These are phyloP conservation scores for Solanum arcanum DNA, from an alignment of 257 asterid species.

Conservation along the genomic window DNA sequence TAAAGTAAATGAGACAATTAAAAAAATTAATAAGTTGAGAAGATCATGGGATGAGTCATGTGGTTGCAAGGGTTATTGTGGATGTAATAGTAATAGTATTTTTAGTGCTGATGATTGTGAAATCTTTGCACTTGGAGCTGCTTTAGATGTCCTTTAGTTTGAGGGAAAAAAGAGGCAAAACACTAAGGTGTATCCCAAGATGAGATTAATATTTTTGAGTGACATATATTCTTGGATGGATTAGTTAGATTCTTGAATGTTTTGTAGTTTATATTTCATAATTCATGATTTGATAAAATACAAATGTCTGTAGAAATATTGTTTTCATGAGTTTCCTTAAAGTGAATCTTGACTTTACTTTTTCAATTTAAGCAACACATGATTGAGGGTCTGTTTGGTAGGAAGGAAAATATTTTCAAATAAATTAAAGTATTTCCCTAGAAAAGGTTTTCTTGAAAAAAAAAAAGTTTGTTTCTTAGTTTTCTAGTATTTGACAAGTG, in stretches of 20 bases:
- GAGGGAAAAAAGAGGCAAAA: not conserved
- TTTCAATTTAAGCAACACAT: not conserved
- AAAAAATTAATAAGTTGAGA: not conserved
- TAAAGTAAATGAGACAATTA: not conserved
- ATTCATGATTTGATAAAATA: not conserved
- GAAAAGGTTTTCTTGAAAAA: not conserved
- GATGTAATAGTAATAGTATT: not conserved
- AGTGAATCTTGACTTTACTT: not conserved
- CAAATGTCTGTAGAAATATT: not conserved
- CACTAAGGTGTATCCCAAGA: not conserved
- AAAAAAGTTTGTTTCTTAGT: not conserved
- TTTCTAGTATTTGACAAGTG: not conserved
- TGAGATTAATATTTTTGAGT: not conserved
- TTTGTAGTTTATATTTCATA: not conserved
- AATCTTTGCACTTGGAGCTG: constrained; percentile 23
- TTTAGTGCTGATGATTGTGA: constrained; percentile 6
- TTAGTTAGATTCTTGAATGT: not conserved
- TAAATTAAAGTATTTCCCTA: not conserved
- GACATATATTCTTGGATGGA: not conserved
- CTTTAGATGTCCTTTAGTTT: not conserved
- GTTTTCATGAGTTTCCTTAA: not conserved
- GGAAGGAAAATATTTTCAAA: not conserved
- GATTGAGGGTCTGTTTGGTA: not conserved
- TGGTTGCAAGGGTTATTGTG: not conserved
- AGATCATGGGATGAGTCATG: not conserved